Conservation (phyloP, 768 basidiomycete species). For the Crassisporium funariophilum region DNA sequence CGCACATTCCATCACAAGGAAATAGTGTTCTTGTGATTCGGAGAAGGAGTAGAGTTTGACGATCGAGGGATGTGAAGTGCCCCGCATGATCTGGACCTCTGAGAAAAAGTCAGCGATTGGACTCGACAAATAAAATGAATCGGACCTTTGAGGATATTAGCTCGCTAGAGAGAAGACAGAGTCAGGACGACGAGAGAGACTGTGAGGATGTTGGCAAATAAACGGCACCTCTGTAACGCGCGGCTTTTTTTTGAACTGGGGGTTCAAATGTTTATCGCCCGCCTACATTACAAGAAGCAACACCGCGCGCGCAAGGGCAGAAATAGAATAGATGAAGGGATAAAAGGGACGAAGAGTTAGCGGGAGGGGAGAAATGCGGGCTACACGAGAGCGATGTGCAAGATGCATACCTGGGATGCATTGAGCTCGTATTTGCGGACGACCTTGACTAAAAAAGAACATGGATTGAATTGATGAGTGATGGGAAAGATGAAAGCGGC, state of each 20-base stretch:
- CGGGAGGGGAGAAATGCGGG: constrained; percentile 18
- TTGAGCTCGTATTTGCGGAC: constrained; percentile 94
- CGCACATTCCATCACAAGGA: constrained; percentile 88
- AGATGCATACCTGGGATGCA: constrained; percentile 79
- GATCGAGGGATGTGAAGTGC: constrained; percentile 87
- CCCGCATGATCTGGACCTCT: constrained; percentile 99
- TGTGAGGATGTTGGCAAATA: constrained; percentile 18
- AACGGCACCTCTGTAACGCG: constrained; percentile 93
- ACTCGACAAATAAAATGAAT: constrained; percentile 10
- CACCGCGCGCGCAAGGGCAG: constrained; percentile 36
- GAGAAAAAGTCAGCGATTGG: constrained; percentile 9
- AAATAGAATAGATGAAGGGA: constrained; percentile 20
- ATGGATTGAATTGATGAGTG: constrained; percentile 14
- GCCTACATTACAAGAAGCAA: constrained; percentile 49
- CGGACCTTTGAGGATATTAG: constrained; percentile 93
- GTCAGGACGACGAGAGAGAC: constrained; percentile 10
- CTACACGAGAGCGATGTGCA: constrained; percentile 27
- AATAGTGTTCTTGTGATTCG: constrained; percentile 93
- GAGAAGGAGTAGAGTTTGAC: constrained; percentile 91
- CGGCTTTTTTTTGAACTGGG: constrained; percentile 95
- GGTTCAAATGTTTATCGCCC: constrained; percentile 91
- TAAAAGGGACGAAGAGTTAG: constrained; percentile 24
- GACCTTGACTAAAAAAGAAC: constrained; percentile 72
- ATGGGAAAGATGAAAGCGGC: constrained; percentile 8
- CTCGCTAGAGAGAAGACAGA: constrained; percentile 64